A percentile compares a stretch with the other conserved stretches of the same genome.
Evolutionary conservation across 768 basidiomycete species (phyloP).

Genomic region (Daedaleopsis nitida): DNA sequence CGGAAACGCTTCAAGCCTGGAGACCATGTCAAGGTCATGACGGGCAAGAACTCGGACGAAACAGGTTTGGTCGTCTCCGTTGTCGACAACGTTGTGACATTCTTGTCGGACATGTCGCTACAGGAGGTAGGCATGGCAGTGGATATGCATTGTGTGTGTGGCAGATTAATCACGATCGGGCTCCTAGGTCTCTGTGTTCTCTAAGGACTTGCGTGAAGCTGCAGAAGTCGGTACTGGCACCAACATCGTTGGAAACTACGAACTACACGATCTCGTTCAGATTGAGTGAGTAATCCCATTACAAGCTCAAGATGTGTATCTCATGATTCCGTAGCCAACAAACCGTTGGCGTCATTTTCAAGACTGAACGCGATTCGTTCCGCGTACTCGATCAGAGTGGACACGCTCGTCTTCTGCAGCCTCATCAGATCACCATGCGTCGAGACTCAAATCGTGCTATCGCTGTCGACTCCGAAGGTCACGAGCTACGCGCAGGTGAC

Average conservation of each 20-base stretch:
- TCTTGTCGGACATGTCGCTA: constrained; percentile 96
- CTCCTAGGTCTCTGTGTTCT: constrained; percentile 88
- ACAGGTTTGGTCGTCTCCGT: constrained; percentile 95
- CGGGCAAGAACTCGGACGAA: constrained; percentile 91
- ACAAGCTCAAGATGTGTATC: not conserved
- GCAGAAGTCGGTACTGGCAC: constrained; percentile 95
- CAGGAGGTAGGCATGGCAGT: constrained; percentile 66
- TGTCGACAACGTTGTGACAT: constrained; percentile 88
- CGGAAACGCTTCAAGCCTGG: constrained; percentile 95
- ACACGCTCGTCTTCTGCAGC: constrained; percentile 84
- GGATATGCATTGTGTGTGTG: not conserved
- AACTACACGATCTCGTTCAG: constrained; percentile 95
- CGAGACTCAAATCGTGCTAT: constrained; percentile 80
- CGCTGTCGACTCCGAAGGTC: constrained; percentile 87
- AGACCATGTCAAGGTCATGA: constrained; percentile 98
- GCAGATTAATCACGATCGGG: not conserved
- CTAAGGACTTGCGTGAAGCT: constrained; percentile 95
- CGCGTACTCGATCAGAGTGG: constrained; percentile 95
- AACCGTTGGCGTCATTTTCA: constrained; percentile 96
- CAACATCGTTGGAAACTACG: constrained; percentile 90
- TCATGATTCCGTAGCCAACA: constrained; percentile 57
- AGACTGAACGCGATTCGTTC: constrained; percentile 95
- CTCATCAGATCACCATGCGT: constrained; percentile 93
- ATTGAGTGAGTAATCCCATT: constrained; percentile 70
- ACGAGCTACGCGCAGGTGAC: constrained; percentile 85